These are phyloP conservation scores for Candida vartiovaarae DNA, from an alignment of 805 yeast genomes.

Conservation along the genomic window DNA sequence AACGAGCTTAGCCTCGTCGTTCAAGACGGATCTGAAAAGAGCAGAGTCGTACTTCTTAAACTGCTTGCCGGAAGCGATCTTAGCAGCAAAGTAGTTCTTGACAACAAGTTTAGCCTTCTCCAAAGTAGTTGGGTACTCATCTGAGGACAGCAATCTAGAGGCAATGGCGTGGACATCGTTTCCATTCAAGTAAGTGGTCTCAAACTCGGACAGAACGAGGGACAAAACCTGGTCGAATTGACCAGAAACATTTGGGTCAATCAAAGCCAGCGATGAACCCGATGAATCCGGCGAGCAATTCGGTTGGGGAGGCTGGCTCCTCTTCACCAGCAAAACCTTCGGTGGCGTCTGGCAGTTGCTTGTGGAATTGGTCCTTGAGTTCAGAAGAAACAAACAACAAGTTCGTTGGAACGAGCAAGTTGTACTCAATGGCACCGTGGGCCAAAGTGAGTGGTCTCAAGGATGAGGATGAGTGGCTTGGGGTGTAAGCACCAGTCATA, in stretches of 20 bases:
- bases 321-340: slow-evolving; percentile 81
- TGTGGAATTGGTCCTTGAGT: slow-evolving; percentile 77
- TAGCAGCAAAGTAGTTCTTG: slow-evolving; percentile 67
- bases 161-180: slow-evolving; percentile 88
- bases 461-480: slow-evolving; percentile 28
- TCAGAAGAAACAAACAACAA: slow-evolving; percentile 77
- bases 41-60: slow-evolving; percentile 46
- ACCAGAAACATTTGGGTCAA: slow-evolving; percentile 38
- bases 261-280: slow-evolving; percentile 57
- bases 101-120: slow-evolving; percentile 68
- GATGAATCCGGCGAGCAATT: slow-evolving; percentile 75
- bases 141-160: slow-evolving; percentile 51
- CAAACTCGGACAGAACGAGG: slow-evolving; percentile 75
- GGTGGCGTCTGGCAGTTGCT: slow-evolving; percentile 67
- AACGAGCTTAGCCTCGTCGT: slow-evolving; percentile 52
- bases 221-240: slow-evolving; percentile 65
- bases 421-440: slow-evolving; percentile 86
- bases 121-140: slow-evolving; percentile 55
- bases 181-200: slow-evolving; percentile 66
- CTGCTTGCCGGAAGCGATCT: slow-evolving; percentile 42
- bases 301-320: slow-evolving; percentile 84
- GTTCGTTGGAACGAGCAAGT: slow-evolving; percentile 78
- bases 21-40: slow-evolving; percentile 56
- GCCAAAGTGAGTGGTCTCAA: slow-evolving; percentile 76
- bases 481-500: slow-evolving; percentile 24